phyloP scores from a whole-genome alignment of 2,329 filamentous ascomycete genomes.

The Epichloe sp. region DNA sequence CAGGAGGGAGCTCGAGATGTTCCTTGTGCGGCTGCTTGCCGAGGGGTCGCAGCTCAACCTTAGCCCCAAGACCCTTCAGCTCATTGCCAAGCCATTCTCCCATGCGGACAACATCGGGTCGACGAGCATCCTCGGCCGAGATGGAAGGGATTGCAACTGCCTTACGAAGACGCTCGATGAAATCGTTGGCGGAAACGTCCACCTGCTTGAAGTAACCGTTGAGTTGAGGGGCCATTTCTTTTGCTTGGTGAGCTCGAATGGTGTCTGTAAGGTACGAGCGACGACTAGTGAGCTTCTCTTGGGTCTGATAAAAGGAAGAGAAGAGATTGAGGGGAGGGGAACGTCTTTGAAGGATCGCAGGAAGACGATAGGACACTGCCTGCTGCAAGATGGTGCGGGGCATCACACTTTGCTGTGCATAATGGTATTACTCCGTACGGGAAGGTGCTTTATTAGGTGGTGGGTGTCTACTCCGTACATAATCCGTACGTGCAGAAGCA shows the following conservation, averaged over 20 bases:
- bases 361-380: slow-evolving; percentile 11
- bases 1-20: slow-evolving; percentile 80
- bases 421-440: too few species aligned
- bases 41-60: slow-evolving; percentile 73
- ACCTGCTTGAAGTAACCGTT: slow-evolving; percentile 91
- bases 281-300: slow-evolving; percentile 6
- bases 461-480: too few species aligned
- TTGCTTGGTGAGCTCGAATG: slow-evolving; percentile 45
- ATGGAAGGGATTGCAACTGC: slow-evolving; percentile 95
- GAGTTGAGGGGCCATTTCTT: slow-evolving; percentile 79
- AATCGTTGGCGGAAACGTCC: slow-evolving; percentile 62
- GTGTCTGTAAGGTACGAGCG: slow-evolving; percentile 40
- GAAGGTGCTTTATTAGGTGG: too few species aligned
- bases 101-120: slow-evolving; percentile 93
- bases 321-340: slow-evolving; percentile 12
- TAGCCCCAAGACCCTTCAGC: slow-evolving; percentile 70
- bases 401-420: slow-evolving; percentile 16
- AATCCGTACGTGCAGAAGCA: too few species aligned
- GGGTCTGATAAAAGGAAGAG: slow-evolving; percentile 8
- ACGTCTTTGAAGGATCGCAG: slow-evolving; percentile 9
- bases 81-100: slow-evolving; percentile 78
- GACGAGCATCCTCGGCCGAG: slow-evolving; percentile 78
- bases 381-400: slow-evolving; percentile 31
- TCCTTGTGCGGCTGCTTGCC: slow-evolving; percentile 90
- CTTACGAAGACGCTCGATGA: slow-evolving; percentile 80